Evolutionary conservation across 2,329 filamentous ascomycete genomes (phyloP).

Genomic region (Ilyonectria sp.): DNA sequence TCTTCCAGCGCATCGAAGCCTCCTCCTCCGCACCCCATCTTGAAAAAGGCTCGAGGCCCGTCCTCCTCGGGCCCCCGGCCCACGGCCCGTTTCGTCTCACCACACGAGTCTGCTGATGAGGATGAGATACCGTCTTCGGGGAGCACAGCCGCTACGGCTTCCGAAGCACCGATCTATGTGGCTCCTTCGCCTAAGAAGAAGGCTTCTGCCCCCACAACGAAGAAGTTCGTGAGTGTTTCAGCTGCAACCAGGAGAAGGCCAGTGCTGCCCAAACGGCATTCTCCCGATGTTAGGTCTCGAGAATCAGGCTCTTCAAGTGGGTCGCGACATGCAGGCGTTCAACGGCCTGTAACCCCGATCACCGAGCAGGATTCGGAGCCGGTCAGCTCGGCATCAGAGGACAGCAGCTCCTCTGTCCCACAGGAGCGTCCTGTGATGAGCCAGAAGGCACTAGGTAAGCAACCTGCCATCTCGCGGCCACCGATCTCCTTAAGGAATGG

Average conservation of each 20-base stretch:
- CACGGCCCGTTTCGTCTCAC: constrained; percentile 74
- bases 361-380: constrained; percentile 43
- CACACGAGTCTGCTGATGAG: constrained; percentile 64
- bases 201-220: constrained; percentile 40
- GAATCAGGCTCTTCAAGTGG: constrained; percentile 48
- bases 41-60: constrained; percentile 72
- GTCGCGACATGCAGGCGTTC: constrained; percentile 42
- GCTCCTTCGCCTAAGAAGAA: constrained; percentile 51
- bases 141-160: constrained; percentile 54
- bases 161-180: constrained; percentile 50
- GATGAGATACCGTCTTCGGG: constrained; percentile 59
- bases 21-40: constrained; percentile 68
- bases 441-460: constrained; percentile 66
- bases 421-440: constrained; percentile 49
- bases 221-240: constrained; percentile 62
- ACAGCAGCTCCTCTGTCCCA: constrained; percentile 19
- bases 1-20: constrained; percentile 62
- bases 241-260: constrained; percentile 62
- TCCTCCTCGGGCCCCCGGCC: constrained; percentile 68
- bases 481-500: constrained; percentile 35
- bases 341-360: constrained; percentile 48
- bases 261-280: constrained; percentile 61
- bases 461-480: constrained; percentile 51
- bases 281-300: constrained; percentile 50
- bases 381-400: constrained; percentile 13